A percentile compares a stretch with the other conserved stretches of the same genome.
Evolutionary conservation across 192 early-diverging fungal species (phyloP).

Genomic region (Coemansia aciculifera): DNA sequence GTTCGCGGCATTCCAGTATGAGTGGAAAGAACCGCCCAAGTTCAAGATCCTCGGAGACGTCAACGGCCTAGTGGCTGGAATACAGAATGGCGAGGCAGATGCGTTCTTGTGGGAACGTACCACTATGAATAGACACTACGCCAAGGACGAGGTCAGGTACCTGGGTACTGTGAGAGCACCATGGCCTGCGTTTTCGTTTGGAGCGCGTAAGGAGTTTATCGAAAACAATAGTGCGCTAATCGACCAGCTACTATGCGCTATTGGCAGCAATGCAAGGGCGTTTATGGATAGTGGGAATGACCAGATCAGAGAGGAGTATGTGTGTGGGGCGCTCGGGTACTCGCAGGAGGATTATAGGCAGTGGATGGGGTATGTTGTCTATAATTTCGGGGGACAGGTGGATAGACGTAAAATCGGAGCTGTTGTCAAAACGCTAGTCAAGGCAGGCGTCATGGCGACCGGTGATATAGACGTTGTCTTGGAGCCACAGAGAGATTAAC

Average conservation of each 20-base stretch:
- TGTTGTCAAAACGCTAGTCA: constrained; percentile 21
- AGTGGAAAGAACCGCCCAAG: constrained; percentile 55
- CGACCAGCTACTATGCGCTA: constrained; percentile 2
- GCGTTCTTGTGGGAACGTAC: constrained; percentile 90
- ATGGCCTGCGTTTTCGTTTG: constrained; percentile 88
- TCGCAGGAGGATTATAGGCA: constrained; percentile 15
- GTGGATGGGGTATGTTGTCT: constrained; percentile 45
- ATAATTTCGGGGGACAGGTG: constrained; percentile 17
- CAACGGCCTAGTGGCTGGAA: constrained; percentile 66
- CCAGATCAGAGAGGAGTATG: constrained; percentile 13
- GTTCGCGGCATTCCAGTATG: constrained; percentile 64
- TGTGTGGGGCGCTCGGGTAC: constrained; percentile 37
- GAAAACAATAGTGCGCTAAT: constrained; percentile 8
- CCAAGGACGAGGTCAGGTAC: constrained; percentile 63
- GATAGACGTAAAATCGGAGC: constrained; percentile 17
- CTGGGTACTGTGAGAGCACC: constrained; percentile 81
- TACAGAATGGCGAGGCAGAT: constrained; percentile 63
- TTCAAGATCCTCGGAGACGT: constrained; percentile 79
- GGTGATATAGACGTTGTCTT: constrained; percentile 18
- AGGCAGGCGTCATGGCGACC: constrained; percentile 26
- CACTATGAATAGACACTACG: constrained; percentile 88
- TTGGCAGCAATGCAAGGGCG: background rate
- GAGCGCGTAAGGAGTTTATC: constrained; percentile 37
- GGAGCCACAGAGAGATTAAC: constrained; percentile 5
- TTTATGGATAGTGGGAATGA: constrained; percentile 25